Evolutionary conservation across 768 basidiomycete species (phyloP).

Genomic region (Phanerochaete carnosa): DNA sequence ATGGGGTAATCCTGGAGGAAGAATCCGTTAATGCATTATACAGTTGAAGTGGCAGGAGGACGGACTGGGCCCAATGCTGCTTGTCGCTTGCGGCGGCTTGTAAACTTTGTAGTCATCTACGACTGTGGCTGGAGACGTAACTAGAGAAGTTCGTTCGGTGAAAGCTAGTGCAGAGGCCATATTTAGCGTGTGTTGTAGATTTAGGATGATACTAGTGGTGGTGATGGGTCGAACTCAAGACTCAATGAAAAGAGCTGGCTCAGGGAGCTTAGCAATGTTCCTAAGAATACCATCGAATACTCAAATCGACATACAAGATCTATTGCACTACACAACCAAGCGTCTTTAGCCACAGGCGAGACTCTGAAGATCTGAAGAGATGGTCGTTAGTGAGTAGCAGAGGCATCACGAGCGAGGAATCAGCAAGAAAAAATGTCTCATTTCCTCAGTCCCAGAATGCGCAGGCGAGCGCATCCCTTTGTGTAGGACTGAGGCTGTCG

Average conservation of each 20-base stretch:
- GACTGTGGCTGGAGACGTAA: neutral
- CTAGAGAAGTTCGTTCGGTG: neutral
- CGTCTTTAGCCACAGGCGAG: neutral
- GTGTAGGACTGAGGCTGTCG: conserved; percentile 56
- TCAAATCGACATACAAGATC: conserved; percentile 14
- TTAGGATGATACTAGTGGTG: neutral
- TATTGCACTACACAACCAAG: neutral
- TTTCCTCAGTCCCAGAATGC: conserved; percentile 59
- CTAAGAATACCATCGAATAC: conserved; percentile 11
- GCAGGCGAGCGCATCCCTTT: conserved; percentile 78
- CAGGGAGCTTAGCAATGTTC: conserved; percentile 17
- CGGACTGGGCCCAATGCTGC: conserved; percentile 6
- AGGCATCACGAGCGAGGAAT: conserved; percentile 19
- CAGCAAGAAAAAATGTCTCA: conserved; percentile 69
- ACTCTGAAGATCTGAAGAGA: neutral
- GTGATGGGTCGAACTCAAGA: neutral
- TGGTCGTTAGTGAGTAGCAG: neutral
- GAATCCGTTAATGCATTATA: neutral
- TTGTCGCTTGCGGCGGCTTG: conserved; percentile 17
- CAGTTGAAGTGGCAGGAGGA: neutral
- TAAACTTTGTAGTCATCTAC: conserved; percentile 17
- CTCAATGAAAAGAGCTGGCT: conserved; percentile 2
- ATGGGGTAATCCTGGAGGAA: conserved; percentile 47
- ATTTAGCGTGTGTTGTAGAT: neutral
- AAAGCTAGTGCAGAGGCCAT: conserved; percentile 5